Percentiles rank a stretch among this genome's conserved stretches.
Evolutionary conservation across 176 grass and related monocot species (phyloP).

Genomic region (Urochloa ruziziensis): DNA sequence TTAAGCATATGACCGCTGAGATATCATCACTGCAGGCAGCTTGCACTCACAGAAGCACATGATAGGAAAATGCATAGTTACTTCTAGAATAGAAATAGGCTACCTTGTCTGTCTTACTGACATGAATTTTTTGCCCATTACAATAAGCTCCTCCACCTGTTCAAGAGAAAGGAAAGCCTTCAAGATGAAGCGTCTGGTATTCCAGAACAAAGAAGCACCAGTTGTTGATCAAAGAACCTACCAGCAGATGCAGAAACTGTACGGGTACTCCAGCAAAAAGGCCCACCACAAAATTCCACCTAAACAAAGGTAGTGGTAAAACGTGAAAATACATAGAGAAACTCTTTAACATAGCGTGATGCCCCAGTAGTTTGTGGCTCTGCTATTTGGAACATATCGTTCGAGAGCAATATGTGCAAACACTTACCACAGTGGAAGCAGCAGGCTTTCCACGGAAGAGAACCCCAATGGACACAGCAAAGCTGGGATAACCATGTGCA

Average conservation of each 20-base stretch:
- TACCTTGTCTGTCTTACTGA: conserved; percentile 89
- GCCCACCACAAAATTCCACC: conserved; percentile 94
- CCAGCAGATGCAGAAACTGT: conserved; percentile 85
- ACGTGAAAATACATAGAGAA: conserved; percentile 18
- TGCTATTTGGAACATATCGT: not conserved
- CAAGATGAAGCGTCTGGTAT: not conserved
- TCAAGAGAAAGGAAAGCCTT: conserved; percentile 35
- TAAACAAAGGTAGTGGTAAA: conserved; percentile 34
- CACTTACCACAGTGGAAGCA: conserved; percentile 86
- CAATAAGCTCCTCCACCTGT: conserved; percentile 91
- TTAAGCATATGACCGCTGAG: not conserved
- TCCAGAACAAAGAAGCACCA: conserved; percentile 4
- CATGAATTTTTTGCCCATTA: conserved; percentile 94
- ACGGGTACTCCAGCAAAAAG: conserved; percentile 94
- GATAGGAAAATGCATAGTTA: not conserved
- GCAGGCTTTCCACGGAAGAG: conserved; percentile 90
- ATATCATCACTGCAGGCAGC: conserved; percentile 4
- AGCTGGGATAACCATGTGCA: conserved; percentile 96
- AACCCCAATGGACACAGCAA: conserved; percentile 95
- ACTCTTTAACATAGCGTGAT: not conserved
- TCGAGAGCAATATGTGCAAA: conserved; percentile 18
- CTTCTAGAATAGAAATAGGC: conserved; percentile 11
- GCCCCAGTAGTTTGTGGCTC: not conserved
- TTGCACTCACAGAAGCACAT: not conserved
- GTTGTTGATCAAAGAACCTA: conserved; percentile 35